Percentiles rank a stretch among this genome's conserved stretches.
Evolutionary conservation across 495 filamentous ascomycete genomes (phyloP).

Genomic region (Hyphodiscus hymeniophilus): DNA sequence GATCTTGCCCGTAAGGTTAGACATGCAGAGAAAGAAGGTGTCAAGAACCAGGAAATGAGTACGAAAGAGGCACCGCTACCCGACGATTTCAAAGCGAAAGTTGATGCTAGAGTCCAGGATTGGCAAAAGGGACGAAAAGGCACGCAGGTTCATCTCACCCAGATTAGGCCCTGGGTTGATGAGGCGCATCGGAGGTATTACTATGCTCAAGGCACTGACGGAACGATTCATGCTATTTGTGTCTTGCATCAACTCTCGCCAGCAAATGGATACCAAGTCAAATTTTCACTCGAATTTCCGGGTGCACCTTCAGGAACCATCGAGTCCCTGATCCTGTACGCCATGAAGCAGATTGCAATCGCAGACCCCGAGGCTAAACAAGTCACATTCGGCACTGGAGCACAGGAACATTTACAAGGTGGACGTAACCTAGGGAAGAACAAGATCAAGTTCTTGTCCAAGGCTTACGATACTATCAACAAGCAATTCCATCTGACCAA

Average conservation of each 20-base stretch:
- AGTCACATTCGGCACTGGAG: conserved; percentile 76
- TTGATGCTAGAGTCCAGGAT: conserved; percentile 63
- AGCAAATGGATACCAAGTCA: conserved; percentile 75
- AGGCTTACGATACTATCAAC: conserved; percentile 68
- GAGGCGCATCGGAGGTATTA: conserved; percentile 71
- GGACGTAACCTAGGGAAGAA: conserved; percentile 69
- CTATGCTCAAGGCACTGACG: conserved; percentile 59
- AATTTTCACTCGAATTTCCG: conserved; percentile 82
- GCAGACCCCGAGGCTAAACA: conserved; percentile 43
- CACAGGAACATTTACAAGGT: conserved; percentile 54
- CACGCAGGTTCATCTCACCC: conserved; percentile 75
- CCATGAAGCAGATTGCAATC: conserved; percentile 60
- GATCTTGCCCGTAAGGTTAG: conserved; percentile 64
- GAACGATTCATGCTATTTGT: conserved; percentile 62
- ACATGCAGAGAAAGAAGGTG: conserved; percentile 67
- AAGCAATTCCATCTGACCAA: conserved; percentile 68
- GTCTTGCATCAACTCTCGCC: conserved; percentile 68
- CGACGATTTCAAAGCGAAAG: conserved; percentile 52
- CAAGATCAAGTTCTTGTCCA: conserved; percentile 63
- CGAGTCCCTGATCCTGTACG: conserved; percentile 66
- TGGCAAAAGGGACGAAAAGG: conserved; percentile 76
- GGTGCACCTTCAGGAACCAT: conserved; percentile 70
- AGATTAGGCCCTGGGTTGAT: conserved; percentile 77
- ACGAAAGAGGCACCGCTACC: conserved; percentile 48
- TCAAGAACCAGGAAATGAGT: conserved; percentile 60